A percentile compares a stretch with the other conserved stretches of the same genome.
Conservation (phyloP, 2,329 filamentous ascomycete genomes). For the Emmonsia crescens region DNA sequence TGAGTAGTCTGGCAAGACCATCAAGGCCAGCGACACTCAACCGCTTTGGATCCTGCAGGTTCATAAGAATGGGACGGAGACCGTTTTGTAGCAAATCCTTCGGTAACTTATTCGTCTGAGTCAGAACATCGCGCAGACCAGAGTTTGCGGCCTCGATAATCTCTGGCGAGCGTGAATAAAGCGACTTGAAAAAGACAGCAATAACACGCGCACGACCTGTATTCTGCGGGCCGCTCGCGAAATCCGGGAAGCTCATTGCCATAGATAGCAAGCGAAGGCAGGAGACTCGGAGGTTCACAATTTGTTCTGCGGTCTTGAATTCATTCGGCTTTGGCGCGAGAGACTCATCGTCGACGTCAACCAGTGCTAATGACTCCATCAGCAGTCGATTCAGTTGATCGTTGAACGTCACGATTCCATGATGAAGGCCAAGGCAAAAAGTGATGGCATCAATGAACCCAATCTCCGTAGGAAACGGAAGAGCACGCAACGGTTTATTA, state of each 20-base stretch:
- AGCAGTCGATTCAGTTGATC: slow-evolving; percentile 81
- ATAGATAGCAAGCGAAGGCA: slow-evolving; percentile 89
- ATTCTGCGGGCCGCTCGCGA: slow-evolving; percentile 63
- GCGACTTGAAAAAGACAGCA: slow-evolving; percentile 91
- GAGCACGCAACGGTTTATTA: slow-evolving; percentile 80
- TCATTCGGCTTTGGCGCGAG: slow-evolving; percentile 87
- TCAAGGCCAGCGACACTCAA: slow-evolving; percentile 82
- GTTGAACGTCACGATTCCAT: slow-evolving; percentile 82
- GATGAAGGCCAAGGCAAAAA: slow-evolving; percentile 82
- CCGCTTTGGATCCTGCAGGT: slow-evolving; percentile 85
- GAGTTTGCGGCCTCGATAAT: slow-evolving; percentile 91
- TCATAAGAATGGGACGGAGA: slow-evolving; percentile 87
- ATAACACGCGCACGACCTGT: slow-evolving; percentile 60
- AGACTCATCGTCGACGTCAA: slow-evolving; percentile 88
- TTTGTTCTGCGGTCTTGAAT: slow-evolving; percentile 89
- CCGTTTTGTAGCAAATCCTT: slow-evolving; percentile 94
- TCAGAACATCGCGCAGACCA: slow-evolving; percentile 76
- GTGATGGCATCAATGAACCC: slow-evolving; percentile 97
- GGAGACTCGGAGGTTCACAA: slow-evolving; percentile 80
- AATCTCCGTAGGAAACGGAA: slow-evolving; percentile 92
- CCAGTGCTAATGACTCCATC: slow-evolving; percentile 85
- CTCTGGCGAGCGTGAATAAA: slow-evolving; percentile 85
- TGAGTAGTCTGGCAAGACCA: slow-evolving; percentile 77
- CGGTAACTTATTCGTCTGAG: slow-evolving; percentile 79
- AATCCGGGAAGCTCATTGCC: slow-evolving; percentile 87